These are phyloP conservation scores for Lactarius vividus DNA, from an alignment of 768 basidiomycete genomes.

Conservation along the genomic window DNA sequence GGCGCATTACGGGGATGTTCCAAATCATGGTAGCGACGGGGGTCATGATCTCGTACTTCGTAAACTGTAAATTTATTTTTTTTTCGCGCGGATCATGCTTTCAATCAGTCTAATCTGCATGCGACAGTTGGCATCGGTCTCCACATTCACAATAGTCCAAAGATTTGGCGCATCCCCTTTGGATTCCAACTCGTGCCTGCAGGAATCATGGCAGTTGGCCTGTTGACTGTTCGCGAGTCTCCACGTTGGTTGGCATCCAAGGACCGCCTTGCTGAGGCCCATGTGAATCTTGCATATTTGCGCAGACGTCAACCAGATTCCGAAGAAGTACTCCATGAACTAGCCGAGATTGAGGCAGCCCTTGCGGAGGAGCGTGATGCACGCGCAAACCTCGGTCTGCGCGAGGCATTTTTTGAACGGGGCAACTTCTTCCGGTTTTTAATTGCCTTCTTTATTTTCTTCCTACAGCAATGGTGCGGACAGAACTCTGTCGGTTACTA, in stretches of 20 bases:
- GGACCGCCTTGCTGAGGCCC: slow-evolving; percentile 51
- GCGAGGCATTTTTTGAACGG: slow-evolving; percentile 74
- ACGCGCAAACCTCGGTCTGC: slow-evolving; percentile 59
- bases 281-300: slow-evolving; percentile 61
- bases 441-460: slow-evolving; percentile 79
- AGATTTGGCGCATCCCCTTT: slow-evolving; percentile 71
- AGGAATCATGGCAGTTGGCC: slow-evolving; percentile 64
- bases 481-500: slow-evolving; percentile 81
- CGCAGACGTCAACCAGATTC: slow-evolving; percentile 46
- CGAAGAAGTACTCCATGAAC: slow-evolving; percentile 51
- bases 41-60: slow-evolving; percentile 82
- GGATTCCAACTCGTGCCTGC: slow-evolving; percentile 74
- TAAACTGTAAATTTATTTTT: slow-evolving; percentile 56
- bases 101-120: slow-evolving; percentile 2
- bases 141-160: slow-evolving; percentile 46
- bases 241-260: slow-evolving; percentile 74
- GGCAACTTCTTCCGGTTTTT: slow-evolving; percentile 81
- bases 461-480: slow-evolving; percentile 81
- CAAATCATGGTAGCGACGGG: slow-evolving; percentile 85
- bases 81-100: background rate
- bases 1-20: slow-evolving; percentile 81
- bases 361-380: slow-evolving; percentile 70
- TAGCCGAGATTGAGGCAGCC: slow-evolving; percentile 80
- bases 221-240: slow-evolving; percentile 70
- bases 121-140: slow-evolving; percentile 55